Base-by-base conservation (phyloP, 148 eudicot genomes). In the Rhododendron kiyosumense region DNA sequence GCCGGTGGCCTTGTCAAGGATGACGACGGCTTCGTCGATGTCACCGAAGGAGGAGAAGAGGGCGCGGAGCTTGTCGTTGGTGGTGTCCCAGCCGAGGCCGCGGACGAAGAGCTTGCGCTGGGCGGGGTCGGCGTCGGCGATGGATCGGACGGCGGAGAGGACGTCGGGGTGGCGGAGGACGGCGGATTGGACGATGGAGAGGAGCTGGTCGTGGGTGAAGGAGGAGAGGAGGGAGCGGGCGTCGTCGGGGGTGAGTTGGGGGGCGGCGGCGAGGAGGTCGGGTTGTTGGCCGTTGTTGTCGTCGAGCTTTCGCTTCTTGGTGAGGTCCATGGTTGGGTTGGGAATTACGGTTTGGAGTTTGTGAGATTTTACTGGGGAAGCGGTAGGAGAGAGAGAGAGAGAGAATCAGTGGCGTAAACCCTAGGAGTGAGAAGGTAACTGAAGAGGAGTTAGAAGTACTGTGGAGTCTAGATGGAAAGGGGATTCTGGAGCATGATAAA, bases 261-360 rank as follows among this genome's bases (percentile, higher is more conserved):
- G 32, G 2, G 22, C 10, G 59, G 67, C 41, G 78, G 81, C 34
- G 61, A 61, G 84, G 34, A 87, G 24, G 73, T 85, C 90, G 1
- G 74, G 45, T 3, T 15, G 73, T 4, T 61, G 49, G 81, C 77
- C 75, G 52, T 93, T 95, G 86, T 94, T 94, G 46, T 94, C 94
- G 24, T 94, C 98, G 84, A 94, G 90, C 86, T 94, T 95, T 8
- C 98, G 94, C 89, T 95, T 95, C 89, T 94, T 95, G 36, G 88
- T 89, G 11, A 80, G 92, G 89, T 95, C 98, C 95, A 94, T 86
- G 30, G 30, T 7, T 0, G 73, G 22, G 2, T 22, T 1, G n/a
- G 48, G 65, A 32, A n/a, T 28, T 49, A 28, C 11, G 41, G 65
- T 80, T n/a, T 5, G 45, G 45, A 41, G 8, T 0, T 41, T 41